phyloP scores from a whole-genome alignment of 2,329 filamentous ascomycete genomes.

The Sporothrix luriei region DNA sequence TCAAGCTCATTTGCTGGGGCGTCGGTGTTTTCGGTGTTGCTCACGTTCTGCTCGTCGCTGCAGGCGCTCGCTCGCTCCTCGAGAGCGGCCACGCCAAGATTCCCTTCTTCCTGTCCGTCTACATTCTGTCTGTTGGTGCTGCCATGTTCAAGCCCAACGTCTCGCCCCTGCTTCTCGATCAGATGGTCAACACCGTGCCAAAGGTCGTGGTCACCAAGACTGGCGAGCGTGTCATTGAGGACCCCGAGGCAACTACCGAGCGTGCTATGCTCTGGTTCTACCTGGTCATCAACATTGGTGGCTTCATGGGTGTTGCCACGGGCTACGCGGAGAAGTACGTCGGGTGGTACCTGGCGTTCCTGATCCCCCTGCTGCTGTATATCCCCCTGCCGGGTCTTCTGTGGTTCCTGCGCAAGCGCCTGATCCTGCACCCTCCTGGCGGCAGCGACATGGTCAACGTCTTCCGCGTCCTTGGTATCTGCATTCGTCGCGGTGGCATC shows the following conservation, averaged over 20 bases:
- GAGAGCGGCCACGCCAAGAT: constrained; percentile 51
- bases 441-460: constrained; percentile 52
- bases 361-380: constrained; percentile 58
- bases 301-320: constrained; percentile 65
- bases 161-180: constrained; percentile 70
- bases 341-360: constrained; percentile 67
- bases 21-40: constrained; percentile 68
- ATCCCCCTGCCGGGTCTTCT: constrained; percentile 48
- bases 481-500: constrained; percentile 47
- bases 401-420: constrained; percentile 48
- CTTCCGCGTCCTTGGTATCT: constrained; percentile 47
- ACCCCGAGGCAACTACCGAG: constrained; percentile 68
- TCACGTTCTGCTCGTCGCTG: constrained; percentile 68
- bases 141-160: constrained; percentile 84
- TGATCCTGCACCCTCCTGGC: constrained; percentile 50
- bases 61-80: constrained; percentile 53
- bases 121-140: constrained; percentile 62
- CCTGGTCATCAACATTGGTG: constrained; percentile 71
- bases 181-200: constrained; percentile 63
- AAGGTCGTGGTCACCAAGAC: constrained; percentile 55
- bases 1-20: constrained; percentile 70
- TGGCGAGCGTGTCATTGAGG: constrained; percentile 70
- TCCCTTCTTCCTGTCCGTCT: constrained; percentile 64
- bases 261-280: constrained; percentile 68
- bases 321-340: constrained; percentile 74